phyloP scores from a whole-genome alignment of 345 rosid genomes.

The Brassica juncea region DNA sequence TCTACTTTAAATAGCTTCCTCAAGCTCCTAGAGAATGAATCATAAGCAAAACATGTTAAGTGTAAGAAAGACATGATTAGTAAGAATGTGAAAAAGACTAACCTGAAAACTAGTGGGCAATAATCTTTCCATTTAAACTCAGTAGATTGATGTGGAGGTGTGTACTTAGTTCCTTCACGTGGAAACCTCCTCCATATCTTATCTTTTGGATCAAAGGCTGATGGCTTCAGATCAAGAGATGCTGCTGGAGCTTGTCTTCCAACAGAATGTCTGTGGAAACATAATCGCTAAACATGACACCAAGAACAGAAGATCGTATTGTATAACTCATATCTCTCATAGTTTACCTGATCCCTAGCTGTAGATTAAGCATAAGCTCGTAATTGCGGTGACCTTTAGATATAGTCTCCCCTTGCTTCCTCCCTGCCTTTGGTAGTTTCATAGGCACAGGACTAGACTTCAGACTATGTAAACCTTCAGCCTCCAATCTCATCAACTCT shows the following conservation, averaged over 20 bases:
- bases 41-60: slow-evolving; percentile 10
- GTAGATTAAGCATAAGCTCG: slow-evolving; percentile 93
- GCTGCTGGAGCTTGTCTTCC: slow-evolving; percentile 78
- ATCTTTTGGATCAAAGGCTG: slow-evolving; percentile 92
- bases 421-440: slow-evolving; percentile 62
- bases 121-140: slow-evolving; percentile 98
- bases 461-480: slow-evolving; percentile 34
- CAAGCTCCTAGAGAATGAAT: slow-evolving; percentile 57
- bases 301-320: background rate
- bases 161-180: slow-evolving; percentile 82
- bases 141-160: slow-evolving; percentile 84
- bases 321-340: slow-evolving; percentile 11
- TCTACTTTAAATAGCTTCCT: slow-evolving; percentile 94
- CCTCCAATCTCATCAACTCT: slow-evolving; percentile 51
- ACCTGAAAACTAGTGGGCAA: slow-evolving; percentile 98
- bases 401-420: slow-evolving; percentile 86
- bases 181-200: slow-evolving; percentile 95
- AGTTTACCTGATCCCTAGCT: slow-evolving; percentile 61
- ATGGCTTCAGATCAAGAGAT: slow-evolving; percentile 77
- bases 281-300: slow-evolving; percentile 25
- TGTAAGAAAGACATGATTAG: background rate
- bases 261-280: slow-evolving; percentile 66
- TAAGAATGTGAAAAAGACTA: slow-evolving; percentile 4
- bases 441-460: slow-evolving; percentile 49
- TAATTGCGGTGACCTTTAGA: slow-evolving; percentile 88